These are phyloP conservation scores for Grifola frondosa DNA, from an alignment of 1,284 basidiomycete species.

Conservation along the genomic window DNA sequence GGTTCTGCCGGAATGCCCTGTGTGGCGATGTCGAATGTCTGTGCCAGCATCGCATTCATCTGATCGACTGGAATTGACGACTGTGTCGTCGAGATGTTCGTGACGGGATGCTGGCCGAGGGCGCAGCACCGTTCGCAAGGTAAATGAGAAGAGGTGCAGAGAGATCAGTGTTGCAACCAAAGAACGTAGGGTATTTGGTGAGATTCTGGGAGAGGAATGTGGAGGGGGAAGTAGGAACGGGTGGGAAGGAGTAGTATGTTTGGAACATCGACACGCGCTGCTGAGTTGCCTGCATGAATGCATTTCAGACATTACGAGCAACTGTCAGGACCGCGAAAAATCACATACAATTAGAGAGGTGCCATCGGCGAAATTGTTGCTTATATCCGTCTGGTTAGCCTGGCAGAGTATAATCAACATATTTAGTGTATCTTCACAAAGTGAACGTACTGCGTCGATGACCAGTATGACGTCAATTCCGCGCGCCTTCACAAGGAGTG, in stretches of 20 bases:
- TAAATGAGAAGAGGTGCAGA: constrained; percentile 23
- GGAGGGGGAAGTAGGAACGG: constrained; percentile 31
- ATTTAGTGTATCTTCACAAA: neutral
- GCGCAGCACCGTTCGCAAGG: constrained; percentile 41
- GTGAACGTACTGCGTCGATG: constrained; percentile 43
- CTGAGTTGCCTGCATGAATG: constrained; percentile 34
- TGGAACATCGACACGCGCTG: constrained; percentile 37
- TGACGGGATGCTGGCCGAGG: constrained; percentile 37
- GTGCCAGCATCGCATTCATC: constrained; percentile 39
- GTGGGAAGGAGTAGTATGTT: constrained; percentile 39
- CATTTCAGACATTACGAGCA: too few relatives aligned
- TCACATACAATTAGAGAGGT: constrained; percentile 39
- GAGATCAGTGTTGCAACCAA: constrained; percentile 38
- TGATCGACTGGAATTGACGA: constrained; percentile 27
- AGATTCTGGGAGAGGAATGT: constrained; percentile 37
- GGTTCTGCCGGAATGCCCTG: constrained; percentile 33
- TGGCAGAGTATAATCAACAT: constrained; percentile 19
- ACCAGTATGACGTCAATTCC: constrained; percentile 52
- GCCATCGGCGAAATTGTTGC: constrained; percentile 37
- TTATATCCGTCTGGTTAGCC: constrained; percentile 22
- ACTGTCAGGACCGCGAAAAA: neutral
- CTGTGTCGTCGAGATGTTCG: constrained; percentile 39
- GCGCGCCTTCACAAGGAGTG: constrained; percentile 52
- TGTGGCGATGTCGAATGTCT: constrained; percentile 38
- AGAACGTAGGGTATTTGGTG: constrained; percentile 42